phyloP scores from a whole-genome alignment of 1,284 basidiomycete genomes.

The Irpex rosettiformis region DNA sequence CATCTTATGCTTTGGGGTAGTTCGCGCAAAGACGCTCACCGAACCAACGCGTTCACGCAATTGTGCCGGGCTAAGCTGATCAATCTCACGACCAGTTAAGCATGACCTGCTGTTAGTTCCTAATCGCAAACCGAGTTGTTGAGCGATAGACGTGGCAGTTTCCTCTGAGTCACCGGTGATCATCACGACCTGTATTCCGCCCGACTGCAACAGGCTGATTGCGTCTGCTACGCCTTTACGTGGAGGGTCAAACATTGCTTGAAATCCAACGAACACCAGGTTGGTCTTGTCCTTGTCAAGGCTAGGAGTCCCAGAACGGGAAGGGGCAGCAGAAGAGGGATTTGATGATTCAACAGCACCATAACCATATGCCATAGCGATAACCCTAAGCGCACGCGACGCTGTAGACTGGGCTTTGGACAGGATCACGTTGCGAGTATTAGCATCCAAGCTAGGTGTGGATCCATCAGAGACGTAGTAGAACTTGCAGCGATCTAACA shows the following conservation, averaged over 20 bases:
- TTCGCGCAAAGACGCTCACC: constrained; percentile 90
- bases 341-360: constrained; percentile 46
- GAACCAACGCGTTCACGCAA: constrained; percentile 79
- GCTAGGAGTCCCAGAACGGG: constrained; percentile 27
- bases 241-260: constrained; percentile 95
- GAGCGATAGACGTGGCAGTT: constrained; percentile 88
- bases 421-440: constrained; percentile 63
- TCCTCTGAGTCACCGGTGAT: constrained; percentile 95
- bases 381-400: constrained; percentile 76
- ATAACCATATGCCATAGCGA: constrained; percentile 89
- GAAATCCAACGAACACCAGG: constrained; percentile 88
- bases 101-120: constrained; percentile 41
- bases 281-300: constrained; percentile 47
- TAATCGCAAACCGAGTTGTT: constrained; percentile 80
- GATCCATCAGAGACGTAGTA: constrained; percentile 87
- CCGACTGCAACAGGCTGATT: constrained; percentile 74
- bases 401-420: constrained; percentile 72
- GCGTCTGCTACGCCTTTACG: constrained; percentile 91
- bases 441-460: constrained; percentile 71
- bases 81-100: constrained; percentile 86
- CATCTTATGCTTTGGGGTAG: constrained; percentile 97
- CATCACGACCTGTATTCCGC: constrained; percentile 95
- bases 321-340: constrained; percentile 25
- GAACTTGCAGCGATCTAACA: constrained; percentile 82
- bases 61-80: constrained; percentile 77